These are phyloP conservation scores for Maudiozyma bulderi DNA, from an alignment of 805 yeast genomes.

Conservation along the genomic window DNA sequence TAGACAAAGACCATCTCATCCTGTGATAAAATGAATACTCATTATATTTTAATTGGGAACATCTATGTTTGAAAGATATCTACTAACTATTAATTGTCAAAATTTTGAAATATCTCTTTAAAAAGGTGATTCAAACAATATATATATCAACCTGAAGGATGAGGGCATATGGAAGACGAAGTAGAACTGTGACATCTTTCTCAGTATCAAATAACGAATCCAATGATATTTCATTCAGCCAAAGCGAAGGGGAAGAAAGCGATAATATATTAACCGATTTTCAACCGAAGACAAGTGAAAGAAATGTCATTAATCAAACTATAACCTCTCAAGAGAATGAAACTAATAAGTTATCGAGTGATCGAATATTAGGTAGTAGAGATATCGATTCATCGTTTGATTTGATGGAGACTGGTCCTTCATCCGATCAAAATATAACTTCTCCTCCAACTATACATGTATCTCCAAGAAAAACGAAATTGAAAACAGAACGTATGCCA, in stretches of 20 bases:
- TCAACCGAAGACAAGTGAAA: too few species aligned
- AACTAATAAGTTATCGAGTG: neutral
- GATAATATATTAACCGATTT: neutral
- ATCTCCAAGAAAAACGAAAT: neutral
- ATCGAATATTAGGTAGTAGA: neutral
- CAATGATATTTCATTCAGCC: constrained; percentile 12
- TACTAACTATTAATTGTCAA: too few species aligned
- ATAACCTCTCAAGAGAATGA: neutral
- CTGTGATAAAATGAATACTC: too few species aligned
- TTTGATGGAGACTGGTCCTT: neutral
- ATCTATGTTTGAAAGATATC: too few species aligned
- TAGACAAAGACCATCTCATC: too few species aligned
- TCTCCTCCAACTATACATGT: neutral
- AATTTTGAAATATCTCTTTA: neutral
- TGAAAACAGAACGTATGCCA: neutral
- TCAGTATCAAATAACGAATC: neutral
- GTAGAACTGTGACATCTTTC: constrained; percentile 9
- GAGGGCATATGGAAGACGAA: constrained; percentile 17
- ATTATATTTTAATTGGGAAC: too few species aligned
- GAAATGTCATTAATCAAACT: too few species aligned
- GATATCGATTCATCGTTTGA: neutral
- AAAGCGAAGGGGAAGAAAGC: constrained; percentile 8
- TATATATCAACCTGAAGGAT: neutral
- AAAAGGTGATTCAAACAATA: neutral
- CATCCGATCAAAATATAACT: neutral